Evolutionary conservation across 192 early-diverging fungal species (phyloP).

Genomic region (Lobosporangium transversale): DNA sequence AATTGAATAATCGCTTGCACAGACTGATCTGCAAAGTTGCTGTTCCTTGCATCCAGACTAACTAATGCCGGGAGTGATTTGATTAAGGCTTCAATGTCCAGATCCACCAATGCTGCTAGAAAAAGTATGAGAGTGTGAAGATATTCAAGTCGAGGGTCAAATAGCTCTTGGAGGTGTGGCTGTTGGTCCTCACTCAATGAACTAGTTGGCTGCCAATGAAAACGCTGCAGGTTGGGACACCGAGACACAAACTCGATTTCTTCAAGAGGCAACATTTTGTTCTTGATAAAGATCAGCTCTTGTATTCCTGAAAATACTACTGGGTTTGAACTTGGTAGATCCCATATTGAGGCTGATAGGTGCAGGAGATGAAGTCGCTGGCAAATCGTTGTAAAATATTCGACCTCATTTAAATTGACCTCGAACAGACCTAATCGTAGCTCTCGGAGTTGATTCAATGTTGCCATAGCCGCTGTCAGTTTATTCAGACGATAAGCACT

Average conservation of each 20-base stretch:
- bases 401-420: not conserved
- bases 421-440: slow-evolving; percentile 4
- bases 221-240: slow-evolving; percentile 4
- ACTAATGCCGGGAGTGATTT: slow-evolving; percentile 5
- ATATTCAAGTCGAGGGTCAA: not conserved
- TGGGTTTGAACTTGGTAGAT: not conserved
- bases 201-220: slow-evolving; percentile 5
- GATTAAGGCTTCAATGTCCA: slow-evolving; percentile 13
- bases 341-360: not conserved
- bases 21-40: not conserved
- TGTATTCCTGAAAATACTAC: slow-evolving; percentile 3
- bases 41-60: slow-evolving; percentile 8
- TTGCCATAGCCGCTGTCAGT: slow-evolving; percentile 2
- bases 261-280: slow-evolving; percentile 8
- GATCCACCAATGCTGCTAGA: not conserved
- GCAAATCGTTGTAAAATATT: slow-evolving; percentile 3
- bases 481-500: not conserved
- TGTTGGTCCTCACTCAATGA: not conserved
- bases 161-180: not conserved
- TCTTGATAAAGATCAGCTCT: slow-evolving; percentile 10
- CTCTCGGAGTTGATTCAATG: not conserved
- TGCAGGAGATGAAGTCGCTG: not conserved
- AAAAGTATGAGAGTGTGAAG: slow-evolving; percentile 3
- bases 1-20: slow-evolving; percentile 7
- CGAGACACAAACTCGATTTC: slow-evolving; percentile 7